phyloP scores from a whole-genome alignment of 176 grass and related monocot genomes.

The Ananas comosus region DNA sequence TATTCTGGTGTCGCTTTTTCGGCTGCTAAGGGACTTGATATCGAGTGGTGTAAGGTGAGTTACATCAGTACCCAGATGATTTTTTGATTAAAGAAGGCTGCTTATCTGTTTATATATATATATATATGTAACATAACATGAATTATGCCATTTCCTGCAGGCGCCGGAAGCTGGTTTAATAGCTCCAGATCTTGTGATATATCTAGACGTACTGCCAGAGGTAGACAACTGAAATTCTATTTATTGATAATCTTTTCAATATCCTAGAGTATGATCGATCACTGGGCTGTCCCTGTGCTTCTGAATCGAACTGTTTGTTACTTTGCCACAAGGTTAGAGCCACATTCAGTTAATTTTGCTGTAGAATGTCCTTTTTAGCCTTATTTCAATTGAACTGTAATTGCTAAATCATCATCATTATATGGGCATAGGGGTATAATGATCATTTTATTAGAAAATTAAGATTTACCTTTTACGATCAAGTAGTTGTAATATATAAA shows the following conservation, averaged over 20 bases:
- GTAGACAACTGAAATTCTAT: constrained; percentile 22
- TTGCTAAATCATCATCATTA: too few relatives aligned
- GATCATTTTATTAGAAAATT: too few relatives aligned
- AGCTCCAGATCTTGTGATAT: constrained; percentile 89
- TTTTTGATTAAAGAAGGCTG: background rate
- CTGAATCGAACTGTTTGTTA: too few relatives aligned
- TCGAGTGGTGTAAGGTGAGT: constrained; percentile 45
- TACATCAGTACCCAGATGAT: background rate
- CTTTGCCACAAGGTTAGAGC: too few relatives aligned
- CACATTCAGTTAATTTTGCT: too few relatives aligned
- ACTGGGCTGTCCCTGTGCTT: background rate
- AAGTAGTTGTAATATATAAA: too few relatives aligned
- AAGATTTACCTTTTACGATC: too few relatives aligned
- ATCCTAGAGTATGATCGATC: background rate
- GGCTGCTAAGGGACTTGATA: constrained; percentile 43
- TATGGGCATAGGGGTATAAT: too few relatives aligned
- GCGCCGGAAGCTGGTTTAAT: constrained; percentile 70
- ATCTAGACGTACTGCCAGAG: constrained; percentile 86
- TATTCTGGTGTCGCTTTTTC: constrained; percentile 51
- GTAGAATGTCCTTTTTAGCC: too few relatives aligned
- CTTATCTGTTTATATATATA: background rate
- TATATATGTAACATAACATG: too few relatives aligned
- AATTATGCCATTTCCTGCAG: constrained; percentile 17
- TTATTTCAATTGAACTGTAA: too few relatives aligned
- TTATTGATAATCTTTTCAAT: background rate